Conservation (phyloP, 805 yeast species). For the Monosporozyma unispora region DNA sequence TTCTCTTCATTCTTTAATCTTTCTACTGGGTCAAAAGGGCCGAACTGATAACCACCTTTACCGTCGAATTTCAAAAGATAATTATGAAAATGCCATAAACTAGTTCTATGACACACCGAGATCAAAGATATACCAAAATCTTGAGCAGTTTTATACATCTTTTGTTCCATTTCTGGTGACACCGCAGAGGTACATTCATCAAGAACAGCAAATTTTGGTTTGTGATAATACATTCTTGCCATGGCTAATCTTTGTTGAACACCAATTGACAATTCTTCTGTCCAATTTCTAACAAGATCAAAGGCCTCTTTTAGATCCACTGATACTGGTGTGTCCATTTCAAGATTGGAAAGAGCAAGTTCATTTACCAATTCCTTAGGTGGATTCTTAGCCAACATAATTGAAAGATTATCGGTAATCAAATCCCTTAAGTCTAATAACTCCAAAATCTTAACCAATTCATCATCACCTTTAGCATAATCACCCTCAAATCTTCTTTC, state of each 20-base stretch:
- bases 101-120: slow-evolving; percentile 88
- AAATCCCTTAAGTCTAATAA: slow-evolving; percentile 54
- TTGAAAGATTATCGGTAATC: slow-evolving; percentile 36
- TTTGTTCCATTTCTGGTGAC: slow-evolving; percentile 81
- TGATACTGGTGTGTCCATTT: not conserved
- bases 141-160: slow-evolving; percentile 80
- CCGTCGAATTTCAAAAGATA: slow-evolving; percentile 78
- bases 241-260: slow-evolving; percentile 90
- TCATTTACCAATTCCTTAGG: not conserved
- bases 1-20: slow-evolving; percentile 73
- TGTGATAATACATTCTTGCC: slow-evolving; percentile 85
- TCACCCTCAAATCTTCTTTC: slow-evolving; percentile 27
- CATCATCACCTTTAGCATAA: slow-evolving; percentile 33
- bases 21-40: slow-evolving; percentile 59
- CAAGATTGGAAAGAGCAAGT: not conserved
- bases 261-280: slow-evolving; percentile 80
- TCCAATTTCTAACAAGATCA: slow-evolving; percentile 70
- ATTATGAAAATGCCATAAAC: slow-evolving; percentile 87
- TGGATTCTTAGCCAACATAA: slow-evolving; percentile 24
- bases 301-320: slow-evolving; percentile 42
- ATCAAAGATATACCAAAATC: slow-evolving; percentile 68
- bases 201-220: slow-evolving; percentile 86
- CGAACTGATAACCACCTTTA: slow-evolving; percentile 58
- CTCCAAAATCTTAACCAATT: slow-evolving; percentile 44
- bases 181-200: slow-evolving; percentile 96